Base-by-base conservation (phyloP, 2,329 filamentous ascomycete species). In the Penicillium sp. region DNA sequence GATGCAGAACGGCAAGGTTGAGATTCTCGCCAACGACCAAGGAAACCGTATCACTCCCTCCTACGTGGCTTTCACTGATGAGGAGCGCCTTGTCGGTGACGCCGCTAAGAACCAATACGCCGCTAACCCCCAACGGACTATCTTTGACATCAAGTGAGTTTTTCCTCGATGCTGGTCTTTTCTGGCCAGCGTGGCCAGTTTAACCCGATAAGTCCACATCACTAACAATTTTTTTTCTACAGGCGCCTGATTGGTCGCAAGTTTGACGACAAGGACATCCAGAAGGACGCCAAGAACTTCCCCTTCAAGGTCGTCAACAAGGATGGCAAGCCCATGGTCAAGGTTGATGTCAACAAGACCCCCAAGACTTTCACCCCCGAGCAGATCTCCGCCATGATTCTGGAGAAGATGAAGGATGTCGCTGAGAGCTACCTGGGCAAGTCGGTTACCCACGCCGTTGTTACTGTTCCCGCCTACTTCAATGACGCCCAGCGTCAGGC, bases 401-500 rank as follows among this genome's bases (percentile, higher is more conserved):
- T 87, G 57, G 83, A 83, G 65, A 87, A 87, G 83, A 89, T 89
- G 87, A 87, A 86, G 81, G 85, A 87, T 69, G 83, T 87, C 65
- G 85, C 85, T 57, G 85, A 87, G 79, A 79, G 80, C 72, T 87
- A 86, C 73, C 81, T 87, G 55, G 85, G 85, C 67, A 84, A 86
- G 78, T 78, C 82, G 64, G 85, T 87, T 58, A 84, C 80, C 73
- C 84, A 86, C 81, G 85, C 85, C 56, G 85, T 97, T 74, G 93
- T 97, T 68, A 97, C 93, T 65, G 93, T 97, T 70, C 93, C 93
- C 72, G 92, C 93, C 82, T 97, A 97, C 85, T 97, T 97, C 91
- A 97, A 96, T 83, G 93, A 97, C 84, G 93, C 93, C 82, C 93
- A 97, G 85, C 88, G 93, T 82, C 93, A 96, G 82, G 93, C 93